Base-by-base conservation (phyloP, 139 green algal genomes). In the Micractinium conductrix region DNA sequence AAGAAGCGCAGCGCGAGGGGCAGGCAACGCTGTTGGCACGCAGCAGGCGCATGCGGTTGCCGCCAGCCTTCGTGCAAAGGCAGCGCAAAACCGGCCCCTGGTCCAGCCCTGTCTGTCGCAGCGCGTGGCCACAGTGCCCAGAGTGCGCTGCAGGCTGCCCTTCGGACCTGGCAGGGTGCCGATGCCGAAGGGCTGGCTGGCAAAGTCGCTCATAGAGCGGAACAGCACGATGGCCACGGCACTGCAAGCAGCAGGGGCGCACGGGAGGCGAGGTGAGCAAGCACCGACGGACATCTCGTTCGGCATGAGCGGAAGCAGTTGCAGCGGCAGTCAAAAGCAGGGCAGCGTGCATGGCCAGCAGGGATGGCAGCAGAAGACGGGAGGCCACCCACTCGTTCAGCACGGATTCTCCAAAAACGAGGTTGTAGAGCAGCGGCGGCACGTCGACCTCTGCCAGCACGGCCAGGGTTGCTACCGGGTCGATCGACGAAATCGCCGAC, bases 151-250 rank as follows among this genome's bases (percentile, higher is more conserved):
- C n/a, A n/a, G n/a, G n/a, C n/a, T n/a, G n/a, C n/a, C n/a, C n/a
- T n/a, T 30, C 73, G 4, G 5, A 82, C 76, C 76, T 19, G 76
- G 83, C 43, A 86, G 75, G 3, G 80, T 86, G 44, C 8, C 35
- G 55, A 53, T 35, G 12, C n/a, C 58, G 8, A 85, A 44, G 44
- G 55, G 43, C 17, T 50, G 72, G 53, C 43, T n/a, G 8, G 86
- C 86, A 75, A 91, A 93, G 53, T 86, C 58, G 38, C 70, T 17
- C 35, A 96, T 85, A 24, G 93, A 89, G 58, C 87, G 79, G 76
- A 96, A 96, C 4, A 96, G 85, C 55, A 96, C 92, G 76, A 96
- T 95, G 53, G 93, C 90, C 24, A 94, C 89, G 45, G 93, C 93
- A 38, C 76, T 82, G 76, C 58, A 43, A 21, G 33, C n/a, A 19